Evolutionary conservation across 345 rosid genomes (phyloP).

Genomic region (Aurinia saxatilis): DNA sequence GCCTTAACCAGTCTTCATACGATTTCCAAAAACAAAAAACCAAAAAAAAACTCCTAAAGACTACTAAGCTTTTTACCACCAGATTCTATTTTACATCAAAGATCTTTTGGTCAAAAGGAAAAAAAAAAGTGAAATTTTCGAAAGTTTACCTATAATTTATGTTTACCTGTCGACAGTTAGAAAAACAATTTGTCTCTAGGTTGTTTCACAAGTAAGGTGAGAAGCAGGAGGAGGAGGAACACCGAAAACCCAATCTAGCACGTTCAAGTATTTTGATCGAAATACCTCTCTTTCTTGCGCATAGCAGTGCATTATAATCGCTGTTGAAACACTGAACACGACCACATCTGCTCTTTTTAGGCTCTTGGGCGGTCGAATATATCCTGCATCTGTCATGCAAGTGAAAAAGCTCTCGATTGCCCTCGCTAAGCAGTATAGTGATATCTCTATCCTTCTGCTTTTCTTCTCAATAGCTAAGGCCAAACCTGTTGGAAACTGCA

Average conservation of each 20-base stretch:
- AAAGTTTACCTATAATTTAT: background rate
- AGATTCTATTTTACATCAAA: background rate
- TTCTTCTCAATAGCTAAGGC: constrained; percentile 88
- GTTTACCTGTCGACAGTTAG: background rate
- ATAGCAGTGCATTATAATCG: constrained; percentile 93
- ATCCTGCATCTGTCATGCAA: constrained; percentile 60
- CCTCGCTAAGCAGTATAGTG: constrained; percentile 94
- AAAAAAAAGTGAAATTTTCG: background rate
- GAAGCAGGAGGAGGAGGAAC: constrained; percentile 51
- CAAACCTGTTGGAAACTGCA: constrained; percentile 82
- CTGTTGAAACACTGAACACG: constrained; percentile 75
- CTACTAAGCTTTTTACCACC: background rate
- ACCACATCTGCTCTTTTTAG: constrained; percentile 78
- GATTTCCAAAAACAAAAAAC: background rate
- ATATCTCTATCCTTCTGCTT: constrained; percentile 84
- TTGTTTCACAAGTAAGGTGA: constrained; percentile 34
- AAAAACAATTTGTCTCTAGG: background rate
- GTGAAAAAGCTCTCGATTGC: constrained; percentile 91
- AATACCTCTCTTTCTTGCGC: constrained; percentile 91
- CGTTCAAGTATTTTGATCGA: constrained; percentile 85
- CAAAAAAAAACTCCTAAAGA: background rate
- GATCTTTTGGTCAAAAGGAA: background rate
- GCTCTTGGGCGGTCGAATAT: constrained; percentile 44
- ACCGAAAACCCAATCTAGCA: constrained; percentile 93
- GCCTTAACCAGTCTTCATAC: background rate